phyloP scores from a whole-genome alignment of 176 grass and related monocot genomes.

The Triticum urartu region DNA sequence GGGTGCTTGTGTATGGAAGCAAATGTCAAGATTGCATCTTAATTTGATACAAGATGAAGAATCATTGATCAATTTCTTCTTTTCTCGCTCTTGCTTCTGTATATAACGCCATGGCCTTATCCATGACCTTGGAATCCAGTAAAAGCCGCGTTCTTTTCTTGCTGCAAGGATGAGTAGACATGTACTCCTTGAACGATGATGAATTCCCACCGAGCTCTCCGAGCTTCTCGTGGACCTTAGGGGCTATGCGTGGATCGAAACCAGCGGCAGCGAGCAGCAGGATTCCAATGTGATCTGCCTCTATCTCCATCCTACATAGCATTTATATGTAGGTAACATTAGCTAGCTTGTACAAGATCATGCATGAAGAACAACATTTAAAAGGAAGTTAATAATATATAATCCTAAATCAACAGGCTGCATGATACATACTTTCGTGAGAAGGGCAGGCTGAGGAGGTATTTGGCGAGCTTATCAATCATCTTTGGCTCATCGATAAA shows the following conservation, averaged over 20 bases:
- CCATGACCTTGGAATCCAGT: constrained; percentile 59
- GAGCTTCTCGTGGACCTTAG: constrained; percentile 64
- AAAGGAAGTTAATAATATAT: too few relatives aligned
- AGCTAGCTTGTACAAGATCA: too few relatives aligned
- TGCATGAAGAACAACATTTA: too few relatives aligned
- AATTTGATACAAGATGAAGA: too few relatives aligned
- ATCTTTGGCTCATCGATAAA: constrained; percentile 9
- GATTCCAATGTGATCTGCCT: constrained; percentile 89
- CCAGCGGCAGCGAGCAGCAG: constrained; percentile 76
- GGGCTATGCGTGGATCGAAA: constrained; percentile 79
- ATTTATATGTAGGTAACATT: too few relatives aligned
- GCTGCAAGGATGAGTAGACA: constrained; percentile 76
- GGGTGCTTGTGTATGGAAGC: too few relatives aligned
- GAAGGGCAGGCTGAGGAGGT: constrained; percentile 71
- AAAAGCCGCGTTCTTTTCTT: constrained; percentile 70
- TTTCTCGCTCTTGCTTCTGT: constrained; percentile 24
- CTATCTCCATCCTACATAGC: constrained; percentile 75
- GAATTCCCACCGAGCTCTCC: constrained; percentile 61
- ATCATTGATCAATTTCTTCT: background rate
- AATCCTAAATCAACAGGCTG: too few relatives aligned
- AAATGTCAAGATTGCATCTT: too few relatives aligned
- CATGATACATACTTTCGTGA: constrained; percentile 48
- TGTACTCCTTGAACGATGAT: constrained; percentile 44
- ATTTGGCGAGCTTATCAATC: background rate
- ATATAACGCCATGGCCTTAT: constrained; percentile 66